Evolutionary conservation across 2,329 filamentous ascomycete species (phyloP), one percentile per base, ranked within the genome.

Genomic region (Fusarium bactridioides): DNA sequence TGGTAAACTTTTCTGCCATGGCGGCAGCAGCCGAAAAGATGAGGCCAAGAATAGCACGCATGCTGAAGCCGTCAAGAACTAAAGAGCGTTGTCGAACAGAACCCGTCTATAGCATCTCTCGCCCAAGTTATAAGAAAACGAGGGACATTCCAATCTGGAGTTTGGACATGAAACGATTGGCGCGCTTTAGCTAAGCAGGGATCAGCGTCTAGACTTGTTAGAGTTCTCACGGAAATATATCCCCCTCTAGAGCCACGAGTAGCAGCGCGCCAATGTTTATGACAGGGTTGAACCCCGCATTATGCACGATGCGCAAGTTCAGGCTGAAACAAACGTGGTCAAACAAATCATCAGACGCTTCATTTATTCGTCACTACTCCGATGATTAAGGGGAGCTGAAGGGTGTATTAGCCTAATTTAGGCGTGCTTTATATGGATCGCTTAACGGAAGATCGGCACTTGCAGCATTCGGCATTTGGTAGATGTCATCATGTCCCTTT

Each of bases 41-140:
- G 10, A 67, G 51, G 19, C 61, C 64, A 25, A 66, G 38, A 11
- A 67, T 45, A 45, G 61, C 64, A 19, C 61, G 64, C 64, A 66
- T 67, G 29, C 45, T 67, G 44, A 59, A 35, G 10, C 9, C 21
- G 35, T 19, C 15, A 23, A 27, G 23, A 40, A 54, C 10, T n/a
- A n/a, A 27, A n/a, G 23, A 38, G 23, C 10, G 10, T 11, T n/a
- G 23, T 16, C 3, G 23, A 25, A 25, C 7, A 37, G 31, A 35
- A 25, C 6, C 6, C 7, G 3, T 21, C 9, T 25, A 12, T 5
- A 12, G 13, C 0, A 7, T 10, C 12, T 18, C 50, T 19, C 19
- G 9, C 1, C 3, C 0, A n/a, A 27, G 13, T 54, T 54, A 40
- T 54, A 54, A 54, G 19, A 38, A 40, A 27, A 27, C 10, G 10